Conservation (phyloP, 2,329 filamentous ascomycete genomes). For the Ceratocystis diversiconidia region DNA sequence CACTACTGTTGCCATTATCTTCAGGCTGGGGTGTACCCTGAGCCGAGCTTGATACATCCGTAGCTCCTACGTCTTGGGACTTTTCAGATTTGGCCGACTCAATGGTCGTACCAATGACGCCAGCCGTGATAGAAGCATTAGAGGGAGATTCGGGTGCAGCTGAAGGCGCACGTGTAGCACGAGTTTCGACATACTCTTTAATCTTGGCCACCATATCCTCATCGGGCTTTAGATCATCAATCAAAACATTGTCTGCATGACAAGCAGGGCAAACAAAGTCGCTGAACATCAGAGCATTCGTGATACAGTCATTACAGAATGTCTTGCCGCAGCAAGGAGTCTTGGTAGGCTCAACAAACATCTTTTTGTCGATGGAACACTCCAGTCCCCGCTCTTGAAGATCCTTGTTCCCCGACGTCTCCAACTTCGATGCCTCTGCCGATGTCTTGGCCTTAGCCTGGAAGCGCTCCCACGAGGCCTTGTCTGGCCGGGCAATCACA, state of each 20-base stretch:
- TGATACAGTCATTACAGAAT: slow-evolving; percentile 99
- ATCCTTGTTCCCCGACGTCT: slow-evolving; percentile 67
- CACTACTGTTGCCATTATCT: slow-evolving; percentile 19
- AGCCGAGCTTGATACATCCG: slow-evolving; percentile 15
- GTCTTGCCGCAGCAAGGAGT: slow-evolving; percentile 97
- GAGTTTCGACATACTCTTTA: slow-evolving; percentile 45
- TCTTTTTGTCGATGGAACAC: slow-evolving; percentile 91
- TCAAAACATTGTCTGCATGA: slow-evolving; percentile 75
- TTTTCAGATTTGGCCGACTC: slow-evolving; percentile 11
- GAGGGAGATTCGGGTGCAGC: slow-evolving; percentile 25
- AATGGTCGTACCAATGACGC: slow-evolving; percentile 10
- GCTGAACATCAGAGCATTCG: slow-evolving; percentile 94
- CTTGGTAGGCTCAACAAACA: slow-evolving; percentile 98
- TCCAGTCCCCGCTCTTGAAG: slow-evolving; percentile 76
- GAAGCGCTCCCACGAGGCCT: slow-evolving; percentile 91
- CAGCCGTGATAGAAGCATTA: slow-evolving; percentile 13
- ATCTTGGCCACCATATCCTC: slow-evolving; percentile 67
- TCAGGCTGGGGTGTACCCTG: slow-evolving; percentile 24
- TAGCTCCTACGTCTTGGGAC: slow-evolving; percentile 15
- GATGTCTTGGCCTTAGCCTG: slow-evolving; percentile 86
- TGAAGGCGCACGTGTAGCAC: slow-evolving; percentile 11
- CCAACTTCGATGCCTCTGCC: slow-evolving; percentile 66
- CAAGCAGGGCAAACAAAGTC: slow-evolving; percentile 93
- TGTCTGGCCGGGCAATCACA: slow-evolving; percentile 90
- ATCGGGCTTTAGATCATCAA: slow-evolving; percentile 79